phyloP scores from a whole-genome alignment of 108 stramenopile genomes.

The Nannochloropsis gaditana region DNA sequence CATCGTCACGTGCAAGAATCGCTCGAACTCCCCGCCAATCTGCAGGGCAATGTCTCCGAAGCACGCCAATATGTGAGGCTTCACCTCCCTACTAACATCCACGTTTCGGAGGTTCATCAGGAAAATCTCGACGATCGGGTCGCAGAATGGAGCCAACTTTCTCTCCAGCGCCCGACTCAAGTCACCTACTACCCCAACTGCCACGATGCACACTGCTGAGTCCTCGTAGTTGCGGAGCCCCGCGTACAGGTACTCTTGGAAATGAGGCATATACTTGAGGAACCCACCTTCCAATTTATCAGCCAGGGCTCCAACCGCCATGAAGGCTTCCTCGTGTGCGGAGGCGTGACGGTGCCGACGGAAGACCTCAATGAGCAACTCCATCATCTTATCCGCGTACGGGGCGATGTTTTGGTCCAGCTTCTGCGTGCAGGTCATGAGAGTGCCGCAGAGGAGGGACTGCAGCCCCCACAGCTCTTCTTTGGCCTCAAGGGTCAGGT shows the following conservation, averaged over 20 bases:
- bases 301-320: conserved; percentile 76
- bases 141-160: conserved; percentile 73
- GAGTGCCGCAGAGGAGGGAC: conserved; percentile 70
- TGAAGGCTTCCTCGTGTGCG: conserved; percentile 87
- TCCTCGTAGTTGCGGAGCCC: conserved; percentile 82
- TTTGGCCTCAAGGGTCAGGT: conserved; percentile 72
- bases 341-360: conserved; percentile 54
- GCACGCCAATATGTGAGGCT: conserved; percentile 84
- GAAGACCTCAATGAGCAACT: conserved; percentile 71
- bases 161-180: conserved; percentile 75
- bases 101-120: conserved; percentile 75
- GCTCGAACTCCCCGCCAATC: conserved; percentile 73
- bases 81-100: conserved; percentile 64
- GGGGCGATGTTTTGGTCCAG: conserved; percentile 65
- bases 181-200: conserved; percentile 87
- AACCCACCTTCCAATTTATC: conserved; percentile 75
- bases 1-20: conserved; percentile 39
- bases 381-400: conserved; percentile 74
- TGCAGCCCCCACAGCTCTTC: conserved; percentile 74
- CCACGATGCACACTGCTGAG: conserved; percentile 76
- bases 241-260: conserved; percentile 68
- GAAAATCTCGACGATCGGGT: conserved; percentile 80
- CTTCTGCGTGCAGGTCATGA: conserved; percentile 70
- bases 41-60: conserved; percentile 94
- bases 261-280: conserved; percentile 76